Evolutionary conservation across 164 flowering plant species (phyloP).

Genomic region (Berberis vulgaris): DNA sequence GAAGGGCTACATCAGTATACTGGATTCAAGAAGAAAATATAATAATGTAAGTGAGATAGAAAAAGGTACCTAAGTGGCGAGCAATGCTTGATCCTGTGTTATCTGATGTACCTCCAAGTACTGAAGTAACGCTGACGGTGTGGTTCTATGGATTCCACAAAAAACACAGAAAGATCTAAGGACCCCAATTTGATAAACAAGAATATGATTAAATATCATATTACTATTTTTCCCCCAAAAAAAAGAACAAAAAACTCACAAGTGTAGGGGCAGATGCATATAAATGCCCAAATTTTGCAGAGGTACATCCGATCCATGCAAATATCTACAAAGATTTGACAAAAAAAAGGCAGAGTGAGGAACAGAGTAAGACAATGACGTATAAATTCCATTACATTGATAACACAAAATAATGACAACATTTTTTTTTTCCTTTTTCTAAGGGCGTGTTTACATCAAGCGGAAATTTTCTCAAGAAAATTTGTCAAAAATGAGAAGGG

Average conservation of each 20-base stretch:
- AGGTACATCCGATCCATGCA: slow-evolving; percentile 81
- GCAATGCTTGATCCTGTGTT: slow-evolving; percentile 83
- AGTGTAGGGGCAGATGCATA: slow-evolving; percentile 81
- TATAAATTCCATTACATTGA: too few relatives aligned
- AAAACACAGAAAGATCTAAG: not conserved
- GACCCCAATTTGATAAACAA: not conserved
- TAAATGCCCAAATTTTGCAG: slow-evolving; percentile 68
- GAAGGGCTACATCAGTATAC: slow-evolving; percentile 1
- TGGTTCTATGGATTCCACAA: slow-evolving; percentile 31
- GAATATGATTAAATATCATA: not conserved
- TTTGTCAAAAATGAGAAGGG: too few relatives aligned
- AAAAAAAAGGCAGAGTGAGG: too few relatives aligned
- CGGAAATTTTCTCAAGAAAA: too few relatives aligned
- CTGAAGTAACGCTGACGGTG: slow-evolving; percentile 53
- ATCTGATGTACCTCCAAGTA: slow-evolving; percentile 81
- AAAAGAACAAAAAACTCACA: slow-evolving; percentile 27
- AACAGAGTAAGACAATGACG: too few relatives aligned
- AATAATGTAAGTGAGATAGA: not conserved
- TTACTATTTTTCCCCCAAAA: too few relatives aligned
- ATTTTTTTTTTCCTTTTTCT: too few relatives aligned
- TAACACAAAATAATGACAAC: too few relatives aligned
- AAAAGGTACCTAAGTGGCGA: slow-evolving; percentile 54
- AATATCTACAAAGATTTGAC: slow-evolving; percentile 38
- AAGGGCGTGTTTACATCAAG: too few relatives aligned
- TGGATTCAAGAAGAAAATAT: not conserved